Evolutionary conservation across 768 basidiomycete species (phyloP).

Genomic region (Boletellus ananiceps): DNA sequence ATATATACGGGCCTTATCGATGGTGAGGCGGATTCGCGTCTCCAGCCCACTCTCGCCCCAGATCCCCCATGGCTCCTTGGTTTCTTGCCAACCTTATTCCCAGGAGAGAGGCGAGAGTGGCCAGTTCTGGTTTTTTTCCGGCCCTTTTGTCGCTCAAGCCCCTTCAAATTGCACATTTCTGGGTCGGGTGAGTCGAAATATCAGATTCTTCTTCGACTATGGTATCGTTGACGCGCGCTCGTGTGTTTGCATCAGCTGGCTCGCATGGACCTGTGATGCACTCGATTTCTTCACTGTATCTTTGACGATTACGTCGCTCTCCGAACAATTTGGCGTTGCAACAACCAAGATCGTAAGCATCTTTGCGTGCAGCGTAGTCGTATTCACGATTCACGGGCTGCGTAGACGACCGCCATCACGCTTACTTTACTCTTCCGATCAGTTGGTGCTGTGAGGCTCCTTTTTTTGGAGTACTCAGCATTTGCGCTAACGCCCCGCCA

Average conservation of each 20-base stretch:
- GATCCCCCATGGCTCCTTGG: slow-evolving; percentile 14
- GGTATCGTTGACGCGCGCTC: neutral
- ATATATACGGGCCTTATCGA: slow-evolving; percentile 9
- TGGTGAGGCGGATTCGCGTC: neutral
- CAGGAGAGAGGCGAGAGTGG: slow-evolving; percentile 36
- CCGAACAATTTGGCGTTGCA: slow-evolving; percentile 42
- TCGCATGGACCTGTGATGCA: slow-evolving; percentile 85
- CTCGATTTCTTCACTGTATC: slow-evolving; percentile 84
- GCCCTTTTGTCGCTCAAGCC: slow-evolving; percentile 44
- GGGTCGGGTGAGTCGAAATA: slow-evolving; percentile 41
- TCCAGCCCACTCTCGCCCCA: neutral
- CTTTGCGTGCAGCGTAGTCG: neutral
- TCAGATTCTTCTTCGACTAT: neutral
- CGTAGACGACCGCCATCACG: slow-evolving; percentile 76
- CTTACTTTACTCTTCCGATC: slow-evolving; percentile 91
- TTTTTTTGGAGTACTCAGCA: neutral
- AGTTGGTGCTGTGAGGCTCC: slow-evolving; percentile 52
- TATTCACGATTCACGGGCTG: neutral
- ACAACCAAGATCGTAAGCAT: slow-evolving; percentile 41
- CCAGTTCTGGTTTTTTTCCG: slow-evolving; percentile 35
- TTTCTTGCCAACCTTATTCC: slow-evolving; percentile 50
- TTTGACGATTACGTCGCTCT: slow-evolving; percentile 47
- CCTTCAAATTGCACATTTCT: slow-evolving; percentile 57
- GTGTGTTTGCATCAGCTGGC: slow-evolving; percentile 45
- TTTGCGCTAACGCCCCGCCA: neutral